These are phyloP conservation scores for Eucalyptus curtisii DNA, from an alignment of 345 rosid genomes.

Conservation along the genomic window DNA sequence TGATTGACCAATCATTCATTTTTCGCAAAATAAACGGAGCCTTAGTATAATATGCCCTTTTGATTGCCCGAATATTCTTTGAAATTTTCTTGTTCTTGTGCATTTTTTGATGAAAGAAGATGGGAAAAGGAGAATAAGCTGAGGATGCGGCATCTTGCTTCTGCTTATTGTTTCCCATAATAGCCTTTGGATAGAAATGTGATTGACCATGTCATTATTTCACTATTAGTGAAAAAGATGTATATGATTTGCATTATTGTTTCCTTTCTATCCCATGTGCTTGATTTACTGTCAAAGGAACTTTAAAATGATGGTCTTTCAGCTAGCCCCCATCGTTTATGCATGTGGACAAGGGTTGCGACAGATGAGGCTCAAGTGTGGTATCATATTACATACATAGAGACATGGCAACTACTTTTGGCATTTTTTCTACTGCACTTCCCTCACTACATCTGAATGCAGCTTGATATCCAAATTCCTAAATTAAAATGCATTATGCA, in stretches of 20 bases:
- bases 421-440: background rate
- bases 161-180: background rate
- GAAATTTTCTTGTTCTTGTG: background rate
- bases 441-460: background rate
- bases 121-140: background rate
- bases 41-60: background rate
- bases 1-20: background rate
- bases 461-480: background rate
- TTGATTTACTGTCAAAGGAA: background rate
- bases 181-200: background rate
- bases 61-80: background rate
- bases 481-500: background rate
- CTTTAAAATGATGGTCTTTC: background rate
- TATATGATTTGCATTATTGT: background rate
- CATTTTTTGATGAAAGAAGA: background rate
- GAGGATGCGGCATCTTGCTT: background rate
- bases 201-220: background rate
- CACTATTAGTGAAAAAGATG: background rate
- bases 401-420: background rate
- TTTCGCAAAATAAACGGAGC: background rate
- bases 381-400: background rate
- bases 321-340: background rate
- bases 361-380: background rate
- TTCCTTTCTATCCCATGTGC: background rate
- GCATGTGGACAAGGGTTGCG: background rate